Percentiles rank a stretch among this genome's conserved stretches.
phyloP scores from a whole-genome alignment of 169 alveolate genomes.

The Cryptosporidium sp. region DNA sequence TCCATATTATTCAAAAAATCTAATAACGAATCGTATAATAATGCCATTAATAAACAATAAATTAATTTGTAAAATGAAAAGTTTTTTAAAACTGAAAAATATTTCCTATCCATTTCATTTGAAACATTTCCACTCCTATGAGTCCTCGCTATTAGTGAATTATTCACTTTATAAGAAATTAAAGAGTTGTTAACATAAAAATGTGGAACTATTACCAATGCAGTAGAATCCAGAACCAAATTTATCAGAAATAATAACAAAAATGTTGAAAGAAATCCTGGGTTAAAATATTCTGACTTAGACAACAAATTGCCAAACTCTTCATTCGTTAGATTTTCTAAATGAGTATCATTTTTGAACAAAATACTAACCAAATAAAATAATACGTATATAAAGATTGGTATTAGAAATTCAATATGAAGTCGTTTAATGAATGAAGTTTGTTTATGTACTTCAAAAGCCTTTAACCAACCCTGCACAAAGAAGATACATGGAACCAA shows the following conservation, averaged over 20 bases:
- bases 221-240: slow-evolving; percentile 22
- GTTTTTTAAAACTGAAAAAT: neutral
- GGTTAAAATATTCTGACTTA: slow-evolving; percentile 6
- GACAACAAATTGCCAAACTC: slow-evolving; percentile 8
- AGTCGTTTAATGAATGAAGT: slow-evolving; percentile 9
- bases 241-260: slow-evolving; percentile 3
- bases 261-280: slow-evolving; percentile 26
- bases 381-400: neutral
- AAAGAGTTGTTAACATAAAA: neutral
- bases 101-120: neutral
- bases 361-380: slow-evolving; percentile 19
- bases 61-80: neutral
- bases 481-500: slow-evolving; percentile 31
- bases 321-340: slow-evolving; percentile 6
- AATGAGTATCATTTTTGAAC: slow-evolving; percentile 9
- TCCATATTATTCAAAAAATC: slow-evolving; percentile 1
- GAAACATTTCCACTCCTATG: neutral
- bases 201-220: slow-evolving; percentile 22
- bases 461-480: slow-evolving; percentile 53
- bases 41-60: neutral
- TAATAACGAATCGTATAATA: neutral
- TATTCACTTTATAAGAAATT: neutral
- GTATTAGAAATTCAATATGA: slow-evolving; percentile 33
- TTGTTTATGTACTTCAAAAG: slow-evolving; percentile 12
- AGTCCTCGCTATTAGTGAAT: neutral